Percentiles rank a stretch among this genome's conserved stretches.
phyloP scores from a whole-genome alignment of 768 basidiomycete genomes.

The Podaxis pistillaris region DNA sequence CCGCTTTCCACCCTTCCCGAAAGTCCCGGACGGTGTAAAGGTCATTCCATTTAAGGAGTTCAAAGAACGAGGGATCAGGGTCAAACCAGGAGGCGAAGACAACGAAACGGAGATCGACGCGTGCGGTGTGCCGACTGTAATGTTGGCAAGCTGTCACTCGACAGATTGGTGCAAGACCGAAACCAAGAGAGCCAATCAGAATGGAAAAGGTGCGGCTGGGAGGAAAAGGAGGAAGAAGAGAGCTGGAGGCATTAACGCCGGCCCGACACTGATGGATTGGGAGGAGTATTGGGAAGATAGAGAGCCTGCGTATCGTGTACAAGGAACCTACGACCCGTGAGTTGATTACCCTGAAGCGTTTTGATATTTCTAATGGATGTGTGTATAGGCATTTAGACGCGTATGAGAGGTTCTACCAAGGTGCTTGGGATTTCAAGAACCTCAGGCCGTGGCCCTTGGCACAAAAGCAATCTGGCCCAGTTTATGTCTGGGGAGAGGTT shows the following conservation, averaged over 20 bases:
- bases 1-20: slow-evolving; percentile 51
- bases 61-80: slow-evolving; percentile 34
- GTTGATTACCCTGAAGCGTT: slow-evolving; percentile 21
- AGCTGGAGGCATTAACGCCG: slow-evolving; percentile 10
- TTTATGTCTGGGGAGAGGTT: slow-evolving; percentile 67
- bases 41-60: slow-evolving; percentile 46
- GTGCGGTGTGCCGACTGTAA: slow-evolving; percentile 64
- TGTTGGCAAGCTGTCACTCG: slow-evolving; percentile 47
- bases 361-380: slow-evolving; percentile 9
- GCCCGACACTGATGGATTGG: slow-evolving; percentile 40
- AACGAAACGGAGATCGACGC: slow-evolving; percentile 62
- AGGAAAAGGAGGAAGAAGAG: slow-evolving; percentile 20
- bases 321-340: slow-evolving; percentile 48
- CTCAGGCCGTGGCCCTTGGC: slow-evolving; percentile 38
- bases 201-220: slow-evolving; percentile 11
- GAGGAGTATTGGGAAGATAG: slow-evolving; percentile 71
- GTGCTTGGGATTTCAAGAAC: slow-evolving; percentile 53
- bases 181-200: slow-evolving; percentile 39
- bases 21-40: slow-evolving; percentile 33
- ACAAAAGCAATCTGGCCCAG: slow-evolving; percentile 33
- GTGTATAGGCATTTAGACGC: slow-evolving; percentile 35
- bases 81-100: slow-evolving; percentile 36
- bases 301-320: slow-evolving; percentile 43
- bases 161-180: slow-evolving; percentile 58
- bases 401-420: slow-evolving; percentile 52